These are phyloP conservation scores for Craterostigma plantagineum DNA, from an alignment of 257 asterid species.

Conservation along the genomic window DNA sequence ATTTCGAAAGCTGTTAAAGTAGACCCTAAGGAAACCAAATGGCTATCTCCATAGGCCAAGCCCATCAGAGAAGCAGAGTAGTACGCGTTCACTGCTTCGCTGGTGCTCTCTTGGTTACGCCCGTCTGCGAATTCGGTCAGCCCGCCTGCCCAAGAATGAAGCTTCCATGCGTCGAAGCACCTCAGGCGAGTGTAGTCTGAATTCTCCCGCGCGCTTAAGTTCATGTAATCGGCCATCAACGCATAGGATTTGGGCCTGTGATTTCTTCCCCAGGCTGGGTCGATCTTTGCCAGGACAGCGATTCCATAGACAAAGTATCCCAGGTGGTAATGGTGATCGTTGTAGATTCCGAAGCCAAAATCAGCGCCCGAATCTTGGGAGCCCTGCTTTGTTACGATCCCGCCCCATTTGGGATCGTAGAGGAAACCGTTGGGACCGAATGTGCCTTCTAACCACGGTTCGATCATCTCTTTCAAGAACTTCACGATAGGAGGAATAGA, in stretches of 20 bases:
- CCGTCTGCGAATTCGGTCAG: constrained; percentile 85
- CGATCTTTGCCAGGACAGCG: constrained; percentile 79
- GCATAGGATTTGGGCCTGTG: constrained; percentile 59
- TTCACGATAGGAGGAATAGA: constrained; percentile 46
- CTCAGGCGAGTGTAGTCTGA: constrained; percentile 62
- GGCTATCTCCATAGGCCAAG: constrained; percentile 74
- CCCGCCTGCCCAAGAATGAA: constrained; percentile 99
- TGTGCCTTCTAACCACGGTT: constrained; percentile 87
- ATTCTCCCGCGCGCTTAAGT: constrained; percentile 29
- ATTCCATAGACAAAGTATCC: constrained; percentile 83
- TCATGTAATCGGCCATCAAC: constrained; percentile 76
- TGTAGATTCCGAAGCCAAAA: constrained; percentile 78
- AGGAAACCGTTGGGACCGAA: constrained; percentile 59
- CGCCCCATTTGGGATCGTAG: constrained; percentile 85
- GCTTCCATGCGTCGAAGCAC: constrained; percentile 62
- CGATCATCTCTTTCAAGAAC: constrained; percentile 72
- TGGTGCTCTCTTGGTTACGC: constrained; percentile 83
- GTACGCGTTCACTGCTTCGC: constrained; percentile 85
- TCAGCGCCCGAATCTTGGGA: constrained; percentile 68
- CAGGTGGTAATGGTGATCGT: constrained; percentile 77
- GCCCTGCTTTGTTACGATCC: constrained; percentile 71
- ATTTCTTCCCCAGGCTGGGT: constrained; percentile 80
- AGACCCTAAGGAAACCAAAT: constrained; percentile 58
- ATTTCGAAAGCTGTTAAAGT: constrained; percentile 65
- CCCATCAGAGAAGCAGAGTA: constrained; percentile 95